Conservation (phyloP, 108 stramenopile species). For the Cylindrotheca closterium region DNA sequence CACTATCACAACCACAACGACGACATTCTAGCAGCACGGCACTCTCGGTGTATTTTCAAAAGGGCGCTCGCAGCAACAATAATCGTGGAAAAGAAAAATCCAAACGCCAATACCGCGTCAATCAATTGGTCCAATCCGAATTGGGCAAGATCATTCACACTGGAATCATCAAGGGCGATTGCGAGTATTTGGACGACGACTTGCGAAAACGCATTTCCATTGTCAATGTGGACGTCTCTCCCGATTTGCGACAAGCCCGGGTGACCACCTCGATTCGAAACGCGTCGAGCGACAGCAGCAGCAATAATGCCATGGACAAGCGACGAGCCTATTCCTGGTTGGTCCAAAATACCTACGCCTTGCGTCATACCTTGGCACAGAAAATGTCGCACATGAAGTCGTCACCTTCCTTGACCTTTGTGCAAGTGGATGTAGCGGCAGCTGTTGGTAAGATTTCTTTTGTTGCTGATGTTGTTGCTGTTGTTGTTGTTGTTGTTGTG, state of each 20-base stretch:
- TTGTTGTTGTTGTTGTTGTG: too few species aligned
- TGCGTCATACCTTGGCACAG: constrained; percentile 78
- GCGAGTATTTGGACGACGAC: constrained; percentile 61
- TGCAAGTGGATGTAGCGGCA: constrained; percentile 85
- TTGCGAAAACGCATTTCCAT: constrained; percentile 72
- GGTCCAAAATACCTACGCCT: constrained; percentile 66
- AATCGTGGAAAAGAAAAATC: constrained; percentile 45
- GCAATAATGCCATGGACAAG: constrained; percentile 51
- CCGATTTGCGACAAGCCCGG: constrained; percentile 86
- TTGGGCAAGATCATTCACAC: constrained; percentile 60
- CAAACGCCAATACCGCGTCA: constrained; percentile 85
- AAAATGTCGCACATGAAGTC: constrained; percentile 84
- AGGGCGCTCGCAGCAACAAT: too few species aligned
- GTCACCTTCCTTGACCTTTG: constrained; percentile 77
- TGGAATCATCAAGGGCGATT: constrained; percentile 49
- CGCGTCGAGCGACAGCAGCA: constrained; percentile 13
- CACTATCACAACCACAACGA: too few species aligned
- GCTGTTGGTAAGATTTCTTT: constrained; percentile 40
- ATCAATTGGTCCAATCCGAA: constrained; percentile 77
- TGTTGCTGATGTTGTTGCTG: too few species aligned
- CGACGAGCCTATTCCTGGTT: constrained; percentile 85
- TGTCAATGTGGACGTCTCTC: constrained; percentile 78
- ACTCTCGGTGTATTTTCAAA: too few species aligned
- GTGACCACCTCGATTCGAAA: constrained; percentile 73
- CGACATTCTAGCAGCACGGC: too few species aligned